Conservation (phyloP, 148 eudicot genomes). For the Amaranthus cruentus region DNA sequence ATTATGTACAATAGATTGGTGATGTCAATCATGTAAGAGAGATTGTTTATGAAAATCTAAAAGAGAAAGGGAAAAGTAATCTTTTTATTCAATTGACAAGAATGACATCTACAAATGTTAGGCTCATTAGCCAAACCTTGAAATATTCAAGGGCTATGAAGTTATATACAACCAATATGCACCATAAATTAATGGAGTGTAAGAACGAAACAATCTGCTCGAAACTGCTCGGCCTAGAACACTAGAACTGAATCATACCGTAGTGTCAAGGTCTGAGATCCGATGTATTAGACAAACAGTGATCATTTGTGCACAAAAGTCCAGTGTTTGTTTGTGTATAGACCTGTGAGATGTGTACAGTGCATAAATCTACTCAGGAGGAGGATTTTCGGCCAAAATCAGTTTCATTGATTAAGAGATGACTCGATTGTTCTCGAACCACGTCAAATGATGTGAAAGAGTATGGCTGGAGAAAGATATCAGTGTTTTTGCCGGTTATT, state of each 20-base stretch:
- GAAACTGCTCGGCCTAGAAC: background rate
- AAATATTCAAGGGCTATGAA: too few relatives aligned
- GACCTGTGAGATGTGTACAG: background rate
- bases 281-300: background rate
- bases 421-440: constrained; percentile 30
- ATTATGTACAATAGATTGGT: too few relatives aligned
- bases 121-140: too few relatives aligned
- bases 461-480: constrained; percentile 42
- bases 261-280: background rate
- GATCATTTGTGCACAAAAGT: background rate
- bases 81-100: too few relatives aligned
- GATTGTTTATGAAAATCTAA: too few relatives aligned
- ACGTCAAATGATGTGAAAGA: constrained; percentile 65
- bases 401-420: constrained; percentile 22
- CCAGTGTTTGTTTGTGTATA: background rate
- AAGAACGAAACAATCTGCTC: background rate
- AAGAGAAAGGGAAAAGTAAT: too few relatives aligned
- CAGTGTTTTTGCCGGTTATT: constrained; percentile 26
- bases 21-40: too few relatives aligned
- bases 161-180: too few relatives aligned
- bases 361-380: constrained; percentile 7
- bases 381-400: constrained; percentile 26
- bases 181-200: too few relatives aligned
- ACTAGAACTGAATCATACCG: background rate
- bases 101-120: too few relatives aligned